Evolutionary conservation across 768 basidiomycete genomes (phyloP).

Genomic region (Collybia sordida): DNA sequence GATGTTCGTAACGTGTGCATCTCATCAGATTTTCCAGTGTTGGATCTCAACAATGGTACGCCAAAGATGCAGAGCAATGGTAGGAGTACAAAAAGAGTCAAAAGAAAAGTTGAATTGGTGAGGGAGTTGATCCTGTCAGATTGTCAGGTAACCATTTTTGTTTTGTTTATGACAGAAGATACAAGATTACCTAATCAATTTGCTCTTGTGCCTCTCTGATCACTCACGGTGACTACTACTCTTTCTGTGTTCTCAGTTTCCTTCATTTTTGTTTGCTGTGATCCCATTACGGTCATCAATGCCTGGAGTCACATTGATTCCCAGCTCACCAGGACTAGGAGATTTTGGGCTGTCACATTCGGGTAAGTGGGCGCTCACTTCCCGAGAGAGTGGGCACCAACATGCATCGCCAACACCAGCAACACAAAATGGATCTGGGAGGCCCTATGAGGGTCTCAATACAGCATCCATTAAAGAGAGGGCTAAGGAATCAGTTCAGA

Average conservation of each 20-base stretch:
- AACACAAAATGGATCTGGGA: slow-evolving; percentile 18
- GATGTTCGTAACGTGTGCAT: too few species aligned
- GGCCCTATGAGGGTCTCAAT: slow-evolving; percentile 33
- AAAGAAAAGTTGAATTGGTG: too few species aligned
- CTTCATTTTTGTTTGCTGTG: slow-evolving; percentile 7
- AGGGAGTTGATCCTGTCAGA: neutral
- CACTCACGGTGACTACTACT: slow-evolving; percentile 9
- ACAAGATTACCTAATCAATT: slow-evolving; percentile 12
- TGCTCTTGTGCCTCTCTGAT: slow-evolving; percentile 7
- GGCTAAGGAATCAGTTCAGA: slow-evolving; percentile 45
- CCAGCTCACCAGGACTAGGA: slow-evolving; percentile 21
- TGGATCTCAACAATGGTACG: too few species aligned
- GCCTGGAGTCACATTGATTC: slow-evolving; percentile 29
- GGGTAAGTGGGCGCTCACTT: slow-evolving; percentile 24
- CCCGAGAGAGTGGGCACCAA: slow-evolving; percentile 15
- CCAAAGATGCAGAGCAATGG: neutral
- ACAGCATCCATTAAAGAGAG: slow-evolving; percentile 43
- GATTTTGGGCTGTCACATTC: slow-evolving; percentile 27
- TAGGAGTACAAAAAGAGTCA: neutral
- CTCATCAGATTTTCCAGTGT: too few species aligned
- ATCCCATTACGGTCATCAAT: slow-evolving; percentile 12
- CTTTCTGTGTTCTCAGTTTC: neutral
- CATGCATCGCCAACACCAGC: slow-evolving; percentile 18
- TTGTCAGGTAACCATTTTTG: too few species aligned
- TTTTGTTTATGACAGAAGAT: too few species aligned